A percentile compares a stretch with the other conserved stretches of the same genome.
phyloP scores from a whole-genome alignment of 306 rosid genomes.

The Pachyrhizus erosus region DNA sequence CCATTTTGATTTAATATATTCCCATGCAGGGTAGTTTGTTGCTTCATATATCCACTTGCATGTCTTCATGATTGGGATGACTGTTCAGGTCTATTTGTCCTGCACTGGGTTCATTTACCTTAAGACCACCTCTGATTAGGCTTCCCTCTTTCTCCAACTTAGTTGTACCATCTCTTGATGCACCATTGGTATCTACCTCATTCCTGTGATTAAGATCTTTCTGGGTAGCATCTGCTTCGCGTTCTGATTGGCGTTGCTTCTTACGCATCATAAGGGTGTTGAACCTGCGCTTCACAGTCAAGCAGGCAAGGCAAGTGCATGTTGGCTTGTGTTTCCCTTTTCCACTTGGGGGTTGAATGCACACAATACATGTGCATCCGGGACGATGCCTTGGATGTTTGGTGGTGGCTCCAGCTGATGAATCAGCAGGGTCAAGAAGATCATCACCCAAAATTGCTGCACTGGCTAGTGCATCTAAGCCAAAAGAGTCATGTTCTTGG shows the following conservation, averaged over 20 bases:
- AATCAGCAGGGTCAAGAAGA: slow-evolving; percentile 52
- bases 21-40: slow-evolving; percentile 32
- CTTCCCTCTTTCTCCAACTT: slow-evolving; percentile 45
- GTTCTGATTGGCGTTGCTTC: slow-evolving; percentile 72
- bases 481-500: slow-evolving; percentile 56
- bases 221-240: slow-evolving; percentile 50
- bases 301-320: slow-evolving; percentile 82
- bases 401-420: slow-evolving; percentile 68
- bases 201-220: slow-evolving; percentile 44
- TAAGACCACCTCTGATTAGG: slow-evolving; percentile 45
- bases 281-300: slow-evolving; percentile 79
- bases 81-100: slow-evolving; percentile 79
- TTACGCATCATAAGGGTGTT: slow-evolving; percentile 73
- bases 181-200: slow-evolving; percentile 49
- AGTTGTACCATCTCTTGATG: slow-evolving; percentile 42
- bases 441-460: slow-evolving; percentile 73
- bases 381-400: slow-evolving; percentile 86
- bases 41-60: slow-evolving; percentile 51
- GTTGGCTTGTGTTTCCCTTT: slow-evolving; percentile 78
- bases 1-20: slow-evolving; percentile 46
- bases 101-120: slow-evolving; percentile 47
- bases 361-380: slow-evolving; percentile 91
- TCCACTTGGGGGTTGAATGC: slow-evolving; percentile 95
- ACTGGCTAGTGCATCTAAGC: slow-evolving; percentile 77
- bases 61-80: slow-evolving; percentile 65